Evolutionary conservation across 2,329 filamentous ascomycete genomes (phyloP).

Genomic region (Tolypocladium capitatum): DNA sequence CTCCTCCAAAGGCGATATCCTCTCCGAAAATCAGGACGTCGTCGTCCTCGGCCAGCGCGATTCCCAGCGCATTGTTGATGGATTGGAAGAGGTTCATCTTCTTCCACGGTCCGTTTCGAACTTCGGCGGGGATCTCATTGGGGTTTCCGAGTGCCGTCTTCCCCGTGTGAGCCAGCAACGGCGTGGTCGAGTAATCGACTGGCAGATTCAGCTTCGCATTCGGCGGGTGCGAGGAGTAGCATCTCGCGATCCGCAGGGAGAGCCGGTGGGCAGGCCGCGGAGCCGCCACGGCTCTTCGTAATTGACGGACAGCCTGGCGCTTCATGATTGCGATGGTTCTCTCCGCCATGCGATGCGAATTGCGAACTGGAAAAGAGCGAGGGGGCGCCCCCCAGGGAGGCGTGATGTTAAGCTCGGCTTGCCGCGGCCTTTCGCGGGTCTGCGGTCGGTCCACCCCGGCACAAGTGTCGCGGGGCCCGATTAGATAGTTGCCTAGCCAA

Average conservation of each 20-base stretch:
- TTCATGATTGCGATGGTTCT: conserved; percentile 14
- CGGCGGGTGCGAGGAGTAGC: conserved; percentile 44
- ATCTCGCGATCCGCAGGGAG: conserved; percentile 11
- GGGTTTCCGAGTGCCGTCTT: conserved; percentile 53
- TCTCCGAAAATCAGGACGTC: conserved; percentile 87
- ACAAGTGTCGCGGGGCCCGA: conserved; percentile 4
- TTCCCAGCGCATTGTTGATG: conserved; percentile 78
- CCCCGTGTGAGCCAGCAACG: conserved; percentile 68
- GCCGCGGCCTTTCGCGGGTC: conserved; percentile 21
- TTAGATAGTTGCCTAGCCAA: conserved; percentile 30
- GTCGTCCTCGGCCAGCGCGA: conserved; percentile 71
- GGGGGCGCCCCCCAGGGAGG: not conserved
- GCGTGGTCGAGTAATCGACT: conserved; percentile 72
- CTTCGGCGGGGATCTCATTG: conserved; percentile 54
- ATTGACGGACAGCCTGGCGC: conserved; percentile 16
- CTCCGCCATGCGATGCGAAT: conserved; percentile 1
- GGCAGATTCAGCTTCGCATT: conserved; percentile 66
- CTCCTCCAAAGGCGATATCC: conserved; percentile 92
- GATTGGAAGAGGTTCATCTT: conserved; percentile 90
- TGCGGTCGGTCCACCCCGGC: conserved; percentile 3
- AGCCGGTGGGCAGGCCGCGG: conserved; percentile 6
- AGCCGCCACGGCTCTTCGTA: conserved; percentile 14
- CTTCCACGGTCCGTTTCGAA: conserved; percentile 59
- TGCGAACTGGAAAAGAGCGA: conserved; percentile 2
- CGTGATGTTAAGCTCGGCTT: conserved; percentile 23